phyloP scores from a whole-genome alignment of 352 stramenopile species.

The Globisporangium camurandrum region DNA sequence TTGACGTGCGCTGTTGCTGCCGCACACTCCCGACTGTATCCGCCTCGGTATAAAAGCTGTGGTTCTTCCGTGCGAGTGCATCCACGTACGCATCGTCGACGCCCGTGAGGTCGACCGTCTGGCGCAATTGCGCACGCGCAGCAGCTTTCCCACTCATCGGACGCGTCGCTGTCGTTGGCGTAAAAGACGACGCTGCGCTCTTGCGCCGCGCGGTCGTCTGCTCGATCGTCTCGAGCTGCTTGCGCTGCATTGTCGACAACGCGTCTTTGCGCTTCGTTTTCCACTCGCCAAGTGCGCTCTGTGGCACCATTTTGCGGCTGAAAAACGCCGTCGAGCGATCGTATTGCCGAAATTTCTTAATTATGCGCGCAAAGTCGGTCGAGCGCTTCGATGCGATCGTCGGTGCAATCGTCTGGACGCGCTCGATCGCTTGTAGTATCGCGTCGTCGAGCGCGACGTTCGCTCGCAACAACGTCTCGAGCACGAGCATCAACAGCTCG shows the following conservation, averaged over 20 bases:
- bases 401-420: conserved; percentile 33
- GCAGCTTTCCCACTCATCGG: conserved; percentile 61
- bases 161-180: conserved; percentile 9
- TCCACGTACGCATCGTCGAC: conserved; percentile 26
- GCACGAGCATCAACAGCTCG: conserved; percentile 59
- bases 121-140: conserved; percentile 31
- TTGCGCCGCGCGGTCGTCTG: conserved; percentile 8
- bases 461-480: conserved; percentile 41
- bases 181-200: too few relatives aligned
- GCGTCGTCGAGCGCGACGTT: conserved; percentile 45
- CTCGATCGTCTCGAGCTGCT: conserved; percentile 12
- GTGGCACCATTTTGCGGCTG: conserved; percentile 23
- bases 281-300: conserved; percentile 15
- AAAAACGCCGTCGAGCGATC: conserved; percentile 50
- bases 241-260: conserved; percentile 4
- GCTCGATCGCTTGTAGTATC: conserved; percentile 38
- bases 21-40: conserved; percentile 26
- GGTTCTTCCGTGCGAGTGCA: conserved; percentile 39
- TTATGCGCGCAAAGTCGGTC: conserved; percentile 57
- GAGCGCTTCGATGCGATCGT: conserved; percentile 57
- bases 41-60: conserved; percentile 73
- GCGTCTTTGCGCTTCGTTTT: conserved; percentile 4
- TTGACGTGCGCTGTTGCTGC: conserved; percentile 12
- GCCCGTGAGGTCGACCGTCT: conserved; percentile 40
- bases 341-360: conserved; percentile 60